Evolutionary conservation across 139 green algal species (phyloP), one percentile per base, ranked within the genome.

Genomic region (Dunaliella primolecta): DNA sequence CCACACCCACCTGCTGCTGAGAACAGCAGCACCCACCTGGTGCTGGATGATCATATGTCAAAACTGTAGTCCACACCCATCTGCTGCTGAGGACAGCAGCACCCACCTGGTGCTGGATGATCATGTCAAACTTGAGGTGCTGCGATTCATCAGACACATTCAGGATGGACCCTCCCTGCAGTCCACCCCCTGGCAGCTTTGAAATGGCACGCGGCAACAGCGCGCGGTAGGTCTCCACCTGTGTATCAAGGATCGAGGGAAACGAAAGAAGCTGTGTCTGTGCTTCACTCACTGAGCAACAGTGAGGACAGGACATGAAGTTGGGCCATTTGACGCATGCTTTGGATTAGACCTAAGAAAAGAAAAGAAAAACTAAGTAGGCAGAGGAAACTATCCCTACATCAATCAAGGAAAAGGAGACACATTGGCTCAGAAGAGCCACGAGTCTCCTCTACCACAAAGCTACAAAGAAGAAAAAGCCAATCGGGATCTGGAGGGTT

Each of bases 71-170:
- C n/a, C n/a, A n/a, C n/a, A n/a, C n/a, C n/a, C n/a, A n/a, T n/a
- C n/a, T n/a, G n/a, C n/a, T n/a, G n/a, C n/a, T n/a, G n/a, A n/a
- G n/a, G n/a, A n/a, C n/a, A n/a, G n/a, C n/a, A n/a, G n/a, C n/a
- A n/a, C 84, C 77, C 83, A 91, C 94, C 90, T 90, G 20, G 80
- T 97, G 94, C 34, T 36, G 38, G 25, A 97, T 79, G 3, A 96
- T 79, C 30, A 98, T 70, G 33, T 94, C 85, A n/a, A 94, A 75
- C 1, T 89, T 87, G 79, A 96, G 89, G 33, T 92, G 75, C 91
- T 98, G 95, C 15, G 83, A 82, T 87, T 97, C 91, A 84, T 98
- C 96, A 11, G 84, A 72, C 24, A 98, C 87, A 11, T 88, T 75
- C 24, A 98, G 21, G 3, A 96, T 84, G 33, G 79, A 81, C 46